Conservation (phyloP, 345 rosid species). For the Zanthoxylum bungeanum region DNA sequence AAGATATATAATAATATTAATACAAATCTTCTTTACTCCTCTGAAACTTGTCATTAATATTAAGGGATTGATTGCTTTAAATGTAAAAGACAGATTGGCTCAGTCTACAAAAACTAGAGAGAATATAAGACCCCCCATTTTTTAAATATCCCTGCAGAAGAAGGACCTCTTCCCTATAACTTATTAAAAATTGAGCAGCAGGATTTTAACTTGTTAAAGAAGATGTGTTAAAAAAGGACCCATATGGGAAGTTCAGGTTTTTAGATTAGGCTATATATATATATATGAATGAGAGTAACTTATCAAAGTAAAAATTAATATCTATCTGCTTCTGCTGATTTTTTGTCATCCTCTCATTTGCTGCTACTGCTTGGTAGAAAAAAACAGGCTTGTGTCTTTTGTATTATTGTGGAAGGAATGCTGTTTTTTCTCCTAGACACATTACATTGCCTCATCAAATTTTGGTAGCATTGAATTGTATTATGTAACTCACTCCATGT, state of each 20-base stretch:
- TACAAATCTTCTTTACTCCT: slow-evolving; percentile 29
- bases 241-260: slow-evolving; percentile 24
- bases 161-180: slow-evolving; percentile 24
- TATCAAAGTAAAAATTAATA: slow-evolving; percentile 12
- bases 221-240: no score
- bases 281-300: background rate
- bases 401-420: background rate
- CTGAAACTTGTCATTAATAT: slow-evolving; percentile 38
- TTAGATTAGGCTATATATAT: slow-evolving; percentile 17
- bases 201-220: no score
- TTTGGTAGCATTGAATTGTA: background rate
- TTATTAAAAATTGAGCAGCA: no score
- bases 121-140: slow-evolving; percentile 36
- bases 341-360: slow-evolving; percentile 28
- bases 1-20: no score
- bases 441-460: background rate
- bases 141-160: slow-evolving; percentile 17
- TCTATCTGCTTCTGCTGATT: slow-evolving; percentile 24
- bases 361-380: slow-evolving; percentile 8
- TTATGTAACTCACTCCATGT: background rate
- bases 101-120: slow-evolving; percentile 28
- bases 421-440: background rate
- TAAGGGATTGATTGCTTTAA: slow-evolving; percentile 27
- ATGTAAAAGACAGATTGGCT: slow-evolving; percentile 30
- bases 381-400: slow-evolving; percentile 6